Base-by-base conservation (phyloP, 306 rosid species). In the Castanopsis chinensis region DNA sequence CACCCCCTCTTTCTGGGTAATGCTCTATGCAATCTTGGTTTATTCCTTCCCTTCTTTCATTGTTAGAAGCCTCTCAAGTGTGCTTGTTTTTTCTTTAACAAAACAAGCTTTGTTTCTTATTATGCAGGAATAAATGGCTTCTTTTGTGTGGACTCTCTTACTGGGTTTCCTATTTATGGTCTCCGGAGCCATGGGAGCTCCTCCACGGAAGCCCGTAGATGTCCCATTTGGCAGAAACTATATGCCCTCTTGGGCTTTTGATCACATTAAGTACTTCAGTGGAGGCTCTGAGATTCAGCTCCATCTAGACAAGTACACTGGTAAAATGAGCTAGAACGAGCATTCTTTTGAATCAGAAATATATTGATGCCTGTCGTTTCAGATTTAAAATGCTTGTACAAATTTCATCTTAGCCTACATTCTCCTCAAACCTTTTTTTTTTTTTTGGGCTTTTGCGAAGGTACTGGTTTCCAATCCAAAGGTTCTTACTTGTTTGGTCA, bases 401-500 rank as follows among this genome's bases (percentile, higher is more conserved):
- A 9, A 30, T 54, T 19, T 73, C 49, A 18, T 51, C 0, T 79
- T 74, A 3, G 1, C 68, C 23, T 7, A 49, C 52, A 5, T 27
- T 9, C 13, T 20, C 23, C 56, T 18, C 30, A 3, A 18, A 20
- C 1, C 1, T 4, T 25, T 30, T 60, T 52, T 14, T 1, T n/a
- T 18, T 43, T 73, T 43, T 1, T 37, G 27, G 27, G 53, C 3
- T 74, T 79, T 30, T 76, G 28, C 1, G 8, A 76, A 92, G 97
- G 97, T 11, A 93, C 98, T 63, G 98, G 97, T n/a, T 91, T 93
- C 77, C 98, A 93, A 79, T 90, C 98, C 56, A 93, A 91, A 74
- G 98, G 98, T 1, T 83, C 92, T 19, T 93, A 93, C 84, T 81
- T 93, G 85, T 93, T 90, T 75, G 98, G 98, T 23, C 94, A 93